Base-by-base conservation (phyloP, 495 filamentous ascomycete genomes). In the Glonium stellatum region DNA sequence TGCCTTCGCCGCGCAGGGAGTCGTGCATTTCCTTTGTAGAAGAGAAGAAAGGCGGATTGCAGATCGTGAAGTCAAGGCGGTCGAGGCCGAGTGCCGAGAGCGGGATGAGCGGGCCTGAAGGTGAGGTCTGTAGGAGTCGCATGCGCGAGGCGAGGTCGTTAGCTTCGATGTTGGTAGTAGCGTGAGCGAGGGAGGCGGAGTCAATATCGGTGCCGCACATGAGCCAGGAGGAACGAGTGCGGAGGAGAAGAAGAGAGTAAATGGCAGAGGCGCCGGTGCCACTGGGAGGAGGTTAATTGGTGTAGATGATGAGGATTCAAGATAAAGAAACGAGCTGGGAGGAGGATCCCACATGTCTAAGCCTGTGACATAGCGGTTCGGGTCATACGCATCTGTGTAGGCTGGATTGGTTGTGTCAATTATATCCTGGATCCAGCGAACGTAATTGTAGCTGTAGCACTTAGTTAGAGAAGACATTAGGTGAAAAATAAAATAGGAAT, bases 41-140 rank as follows among this genome's bases (percentile, higher is more conserved):
- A 21, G 79, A 66, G 75, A 96, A 97, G 75, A 98, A 98, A 0
- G 93, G 93, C 0, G 93, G 93, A 65, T 98, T 98, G 72, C 85
- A 91, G 84, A 97, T 95, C 49, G 82, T 85, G 68, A 97, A 97
- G 70, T 96, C 88, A 37, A 95, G 78, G 4, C 61, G 50, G 42
- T 82, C 73, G n/a, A 84, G 54, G 4, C 72, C 74, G 1, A 88
- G 67, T 0, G 76, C 73, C 31, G 81, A 75, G 5, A 76, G 59
- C 0, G 89, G 84, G 9, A 97, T 78, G 1, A 97, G 76, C 0
- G 74, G 55, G 53, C 78, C 81, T 5, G 73, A 65, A 0, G 77
- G 36, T 1, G 72, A 69, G 0, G 85, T 84, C 31, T 78, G 70
- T 0, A 87, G 58, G 1, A 96, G 71, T 8, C 69, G 82, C 59